phyloP scores from a whole-genome alignment of 257 asterid genomes.

The Gentiana macrophylla region DNA sequence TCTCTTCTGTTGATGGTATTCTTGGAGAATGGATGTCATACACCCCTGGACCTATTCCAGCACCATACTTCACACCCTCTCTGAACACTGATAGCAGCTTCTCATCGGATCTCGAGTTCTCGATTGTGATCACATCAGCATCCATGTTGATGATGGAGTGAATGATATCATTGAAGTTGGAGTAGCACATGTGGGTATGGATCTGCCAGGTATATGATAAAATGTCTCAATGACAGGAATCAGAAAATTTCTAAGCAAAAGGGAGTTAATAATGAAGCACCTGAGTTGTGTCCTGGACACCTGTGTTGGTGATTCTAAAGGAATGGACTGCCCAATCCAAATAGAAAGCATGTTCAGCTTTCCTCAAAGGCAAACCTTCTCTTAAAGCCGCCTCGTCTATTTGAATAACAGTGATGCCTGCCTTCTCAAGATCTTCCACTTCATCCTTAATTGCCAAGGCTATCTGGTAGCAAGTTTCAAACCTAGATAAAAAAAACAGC shows the following conservation, averaged over 20 bases:
- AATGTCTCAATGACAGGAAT: background rate
- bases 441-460: conserved; percentile 96
- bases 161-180: conserved; percentile 97
- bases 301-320: conserved; percentile 81
- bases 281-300: conserved; percentile 91
- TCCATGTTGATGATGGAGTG: conserved; percentile 97
- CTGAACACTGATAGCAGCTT: conserved; percentile 96
- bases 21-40: conserved; percentile 97
- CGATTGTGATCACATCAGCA: conserved; percentile 95
- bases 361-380: conserved; percentile 94
- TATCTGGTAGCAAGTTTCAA: conserved; percentile 86
- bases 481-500: conserved; percentile 23
- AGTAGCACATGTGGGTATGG: conserved; percentile 99
- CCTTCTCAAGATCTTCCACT: conserved; percentile 98
- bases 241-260: background rate
- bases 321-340: conserved; percentile 99
- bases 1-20: conserved; percentile 82
- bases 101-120: conserved; percentile 97
- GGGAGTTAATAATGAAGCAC: conserved; percentile 21
- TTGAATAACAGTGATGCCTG: conserved; percentile 76
- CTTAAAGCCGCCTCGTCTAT: conserved; percentile 97
- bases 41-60: conserved; percentile 97
- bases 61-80: conserved; percentile 90
- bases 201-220: conserved; percentile 30
- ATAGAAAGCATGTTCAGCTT: conserved; percentile 83